These are phyloP conservation scores for Neurospora sp. DNA, from an alignment of 495 filamentous ascomycete genomes.

Conservation along the genomic window DNA sequence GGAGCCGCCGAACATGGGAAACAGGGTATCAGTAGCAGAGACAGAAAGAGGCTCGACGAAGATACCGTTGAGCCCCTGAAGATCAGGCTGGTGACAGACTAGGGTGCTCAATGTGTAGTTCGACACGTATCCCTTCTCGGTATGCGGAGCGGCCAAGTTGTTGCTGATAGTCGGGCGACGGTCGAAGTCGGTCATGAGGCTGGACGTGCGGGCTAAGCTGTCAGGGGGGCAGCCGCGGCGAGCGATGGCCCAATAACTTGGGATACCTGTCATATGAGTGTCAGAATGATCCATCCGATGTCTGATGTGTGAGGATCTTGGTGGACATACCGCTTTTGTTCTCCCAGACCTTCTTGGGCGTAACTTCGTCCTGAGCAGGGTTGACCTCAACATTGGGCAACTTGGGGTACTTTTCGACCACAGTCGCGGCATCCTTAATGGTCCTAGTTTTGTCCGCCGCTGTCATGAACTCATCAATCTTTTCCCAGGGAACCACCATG, in stretches of 20 bases:
- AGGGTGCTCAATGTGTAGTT: constrained; percentile 58
- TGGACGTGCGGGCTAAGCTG: constrained; percentile 42
- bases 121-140: constrained; percentile 47
- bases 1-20: constrained; percentile 67
- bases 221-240: constrained; percentile 50
- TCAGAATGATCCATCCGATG: constrained; percentile 7
- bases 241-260: constrained; percentile 53
- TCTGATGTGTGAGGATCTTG: neutral
- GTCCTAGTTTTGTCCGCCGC: constrained; percentile 40
- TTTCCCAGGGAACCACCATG: constrained; percentile 56
- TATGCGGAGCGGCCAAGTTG: constrained; percentile 28
- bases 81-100: constrained; percentile 53
- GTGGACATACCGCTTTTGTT: constrained; percentile 25
- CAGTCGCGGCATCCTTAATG: constrained; percentile 24
- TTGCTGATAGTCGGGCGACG: constrained; percentile 33
- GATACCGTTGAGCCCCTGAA: constrained; percentile 55
- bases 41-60: constrained; percentile 57
- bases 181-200: constrained; percentile 29
- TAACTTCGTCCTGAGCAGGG: constrained; percentile 14
- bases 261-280: constrained; percentile 16
- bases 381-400: constrained; percentile 20
- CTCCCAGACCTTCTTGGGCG: constrained; percentile 31
- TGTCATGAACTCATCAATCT: constrained; percentile 46
- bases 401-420: constrained; percentile 24
- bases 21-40: constrained; percentile 42